phyloP scores from a whole-genome alignment of 2,329 filamentous ascomycete genomes.

The Colletotrichum gigasporum region DNA sequence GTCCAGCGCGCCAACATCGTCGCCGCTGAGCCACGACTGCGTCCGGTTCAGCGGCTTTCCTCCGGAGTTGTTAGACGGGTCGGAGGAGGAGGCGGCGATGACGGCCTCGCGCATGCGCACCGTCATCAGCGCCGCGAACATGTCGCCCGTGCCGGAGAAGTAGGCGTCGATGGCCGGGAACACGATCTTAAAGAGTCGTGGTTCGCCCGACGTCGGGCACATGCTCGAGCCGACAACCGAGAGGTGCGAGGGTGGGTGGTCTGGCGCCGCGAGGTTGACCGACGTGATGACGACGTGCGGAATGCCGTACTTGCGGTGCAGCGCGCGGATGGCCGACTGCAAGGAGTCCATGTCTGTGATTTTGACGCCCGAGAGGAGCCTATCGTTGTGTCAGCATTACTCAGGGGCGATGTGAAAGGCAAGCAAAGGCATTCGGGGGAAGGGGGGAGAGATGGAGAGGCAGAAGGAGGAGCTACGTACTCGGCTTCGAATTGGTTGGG shows the following conservation, averaged over 20 bases:
- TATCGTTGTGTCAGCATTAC: conserved; percentile 44
- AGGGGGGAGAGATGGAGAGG: background rate
- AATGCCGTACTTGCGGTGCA: conserved; percentile 80
- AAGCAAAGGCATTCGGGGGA: background rate
- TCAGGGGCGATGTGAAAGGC: too few species aligned
- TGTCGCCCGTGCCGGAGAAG: conserved; percentile 96
- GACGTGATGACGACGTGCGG: conserved; percentile 96
- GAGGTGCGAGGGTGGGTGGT: conserved; percentile 61
- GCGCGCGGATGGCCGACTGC: conserved; percentile 75
- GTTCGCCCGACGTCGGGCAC: conserved; percentile 54
- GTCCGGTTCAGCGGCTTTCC: conserved; percentile 55
- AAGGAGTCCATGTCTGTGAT: conserved; percentile 81
- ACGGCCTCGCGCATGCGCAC: conserved; percentile 89
- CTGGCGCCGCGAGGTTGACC: conserved; percentile 71
- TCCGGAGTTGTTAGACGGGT: conserved; percentile 11
- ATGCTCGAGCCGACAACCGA: conserved; percentile 83
- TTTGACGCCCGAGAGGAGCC: conserved; percentile 83
- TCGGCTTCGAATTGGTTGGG: conserved; percentile 99
- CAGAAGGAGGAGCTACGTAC: too few species aligned
- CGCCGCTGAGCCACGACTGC: conserved; percentile 79
- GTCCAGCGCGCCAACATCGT: conserved; percentile 73
- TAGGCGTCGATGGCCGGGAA: conserved; percentile 91
- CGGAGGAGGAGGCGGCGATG: conserved; percentile 45
- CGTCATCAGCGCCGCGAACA: conserved; percentile 94
- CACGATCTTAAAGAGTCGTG: conserved; percentile 88